A percentile compares a stretch with the other conserved stretches of the same genome.
phyloP scores from a whole-genome alignment of 1,139 yeast genomes.

The Nakaseomyces nivariensis region DNA sequence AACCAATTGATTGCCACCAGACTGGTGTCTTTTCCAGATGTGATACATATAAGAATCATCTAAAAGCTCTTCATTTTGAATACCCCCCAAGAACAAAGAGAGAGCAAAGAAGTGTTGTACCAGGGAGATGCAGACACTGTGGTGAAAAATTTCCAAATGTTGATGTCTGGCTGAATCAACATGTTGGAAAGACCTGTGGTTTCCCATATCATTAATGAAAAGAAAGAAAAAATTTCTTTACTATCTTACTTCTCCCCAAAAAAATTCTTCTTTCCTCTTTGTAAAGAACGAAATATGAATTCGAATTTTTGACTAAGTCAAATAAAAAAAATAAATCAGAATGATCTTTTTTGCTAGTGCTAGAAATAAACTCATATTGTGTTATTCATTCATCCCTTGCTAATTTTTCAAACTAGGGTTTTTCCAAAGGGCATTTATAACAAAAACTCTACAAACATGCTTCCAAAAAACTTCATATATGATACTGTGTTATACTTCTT shows the following conservation, averaged over 20 bases:
- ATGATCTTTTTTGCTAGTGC: too few species aligned
- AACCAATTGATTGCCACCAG: conserved; percentile 47
- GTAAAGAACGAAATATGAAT: too few species aligned
- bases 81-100: conserved; percentile 84
- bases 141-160: conserved; percentile 54
- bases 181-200: conserved; percentile 55
- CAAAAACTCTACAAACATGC: too few species aligned
- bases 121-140: conserved; percentile 74
- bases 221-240: not conserved
- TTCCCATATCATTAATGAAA: conserved; percentile 15
- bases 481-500: too few species aligned
- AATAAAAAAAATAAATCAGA: too few species aligned
- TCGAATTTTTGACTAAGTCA: too few species aligned
- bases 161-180: conserved; percentile 69
- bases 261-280: too few species aligned
- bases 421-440: too few species aligned
- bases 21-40: conserved; percentile 81
- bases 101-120: conserved; percentile 55
- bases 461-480: too few species aligned
- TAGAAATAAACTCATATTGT: too few species aligned
- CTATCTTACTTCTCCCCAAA: not conserved
- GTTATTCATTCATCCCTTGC: too few species aligned
- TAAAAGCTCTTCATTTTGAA: conserved; percentile 80
- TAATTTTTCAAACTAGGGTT: too few species aligned
- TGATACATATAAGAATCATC: conserved; percentile 85